phyloP scores from a whole-genome alignment of 805 yeast genomes.

The Pichia cephalocereana region DNA sequence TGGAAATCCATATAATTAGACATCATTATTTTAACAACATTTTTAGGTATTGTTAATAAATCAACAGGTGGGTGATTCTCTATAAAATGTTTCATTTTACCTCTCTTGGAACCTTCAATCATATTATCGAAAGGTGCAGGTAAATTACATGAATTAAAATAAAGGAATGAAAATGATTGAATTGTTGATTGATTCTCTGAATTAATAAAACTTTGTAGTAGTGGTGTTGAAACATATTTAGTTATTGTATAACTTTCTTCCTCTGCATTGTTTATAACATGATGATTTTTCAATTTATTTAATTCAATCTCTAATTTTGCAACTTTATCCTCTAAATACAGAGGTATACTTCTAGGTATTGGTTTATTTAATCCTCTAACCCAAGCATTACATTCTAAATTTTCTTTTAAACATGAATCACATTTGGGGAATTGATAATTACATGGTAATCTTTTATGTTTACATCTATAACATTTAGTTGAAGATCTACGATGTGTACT shows the following conservation, averaged over 20 bases:
- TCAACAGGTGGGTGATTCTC: constrained; percentile 10
- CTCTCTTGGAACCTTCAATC: constrained; percentile 1
- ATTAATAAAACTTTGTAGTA: constrained; percentile 2
- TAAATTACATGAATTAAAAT: constrained; percentile 7
- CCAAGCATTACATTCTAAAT: constrained; percentile 9
- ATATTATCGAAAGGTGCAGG: constrained; percentile 9
- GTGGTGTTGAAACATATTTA: constrained; percentile 6
- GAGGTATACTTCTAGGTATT: constrained; percentile 6
- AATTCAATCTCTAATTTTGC: constrained; percentile 9
- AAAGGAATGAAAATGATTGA: constrained; percentile 2
- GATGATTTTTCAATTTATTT: constrained; percentile 1
- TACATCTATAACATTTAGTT: constrained; percentile 8
- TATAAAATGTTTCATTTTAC: constrained; percentile 7
- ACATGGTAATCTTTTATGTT: constrained; percentile 5
- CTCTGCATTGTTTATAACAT: constrained; percentile 3
- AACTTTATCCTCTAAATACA: constrained; percentile 4
- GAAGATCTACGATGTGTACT: constrained; percentile 5
- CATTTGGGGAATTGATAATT: constrained; percentile 9
- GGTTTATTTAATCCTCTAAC: constrained; percentile 5
- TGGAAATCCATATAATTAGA: constrained; percentile 9
- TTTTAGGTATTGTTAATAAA: constrained; percentile 5
- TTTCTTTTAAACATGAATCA: constrained; percentile 1
- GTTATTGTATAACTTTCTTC: constrained; percentile 6
- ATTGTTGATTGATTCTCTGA: constrained; percentile 1
- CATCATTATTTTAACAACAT: constrained; percentile 5